Conservation (phyloP, 306 rosid genomes). For the Alnus glutinosa region DNA sequence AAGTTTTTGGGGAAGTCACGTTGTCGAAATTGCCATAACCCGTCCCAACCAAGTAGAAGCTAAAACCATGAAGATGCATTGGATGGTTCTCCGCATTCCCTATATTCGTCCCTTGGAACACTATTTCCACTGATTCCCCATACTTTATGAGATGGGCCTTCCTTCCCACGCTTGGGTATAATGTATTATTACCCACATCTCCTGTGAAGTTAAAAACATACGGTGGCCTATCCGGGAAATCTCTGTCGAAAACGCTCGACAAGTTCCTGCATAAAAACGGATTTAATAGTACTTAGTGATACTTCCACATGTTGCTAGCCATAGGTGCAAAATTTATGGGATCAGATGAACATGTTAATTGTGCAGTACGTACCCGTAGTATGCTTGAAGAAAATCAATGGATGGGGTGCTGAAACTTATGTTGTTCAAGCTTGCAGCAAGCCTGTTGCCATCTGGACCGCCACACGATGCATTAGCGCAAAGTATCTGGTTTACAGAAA, state of each 20-base stretch:
- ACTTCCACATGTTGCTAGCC: no score
- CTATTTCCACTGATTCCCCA: constrained; percentile 38
- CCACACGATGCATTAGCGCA: constrained; percentile 30
- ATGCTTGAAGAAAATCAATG: constrained; percentile 36
- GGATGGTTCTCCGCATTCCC: constrained; percentile 46
- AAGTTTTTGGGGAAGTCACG: constrained; percentile 12
- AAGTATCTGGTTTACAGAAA: constrained; percentile 26
- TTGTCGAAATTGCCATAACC: constrained; percentile 33
- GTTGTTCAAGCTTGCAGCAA: constrained; percentile 38
- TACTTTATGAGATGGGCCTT: constrained; percentile 31
- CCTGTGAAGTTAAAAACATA: constrained; percentile 40
- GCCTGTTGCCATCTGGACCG: constrained; percentile 26
- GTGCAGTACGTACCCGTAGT: constrained; percentile 33
- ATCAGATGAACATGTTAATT: no score
- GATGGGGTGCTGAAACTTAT: constrained; percentile 32
- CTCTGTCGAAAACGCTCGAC: constrained; percentile 26
- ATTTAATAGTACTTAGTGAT: no score
- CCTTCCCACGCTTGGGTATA: constrained; percentile 30
- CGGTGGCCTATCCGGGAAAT: constrained; percentile 37
- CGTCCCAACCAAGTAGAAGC: constrained; percentile 34
- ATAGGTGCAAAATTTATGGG: no score
- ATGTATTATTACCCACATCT: constrained; percentile 25
- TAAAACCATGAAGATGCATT: constrained; percentile 51
- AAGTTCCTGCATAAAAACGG: constrained; percentile 27
- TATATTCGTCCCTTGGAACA: constrained; percentile 46